Conservation (phyloP, 169 alveolate genomes). For the Plasmodium vinckei region DNA sequence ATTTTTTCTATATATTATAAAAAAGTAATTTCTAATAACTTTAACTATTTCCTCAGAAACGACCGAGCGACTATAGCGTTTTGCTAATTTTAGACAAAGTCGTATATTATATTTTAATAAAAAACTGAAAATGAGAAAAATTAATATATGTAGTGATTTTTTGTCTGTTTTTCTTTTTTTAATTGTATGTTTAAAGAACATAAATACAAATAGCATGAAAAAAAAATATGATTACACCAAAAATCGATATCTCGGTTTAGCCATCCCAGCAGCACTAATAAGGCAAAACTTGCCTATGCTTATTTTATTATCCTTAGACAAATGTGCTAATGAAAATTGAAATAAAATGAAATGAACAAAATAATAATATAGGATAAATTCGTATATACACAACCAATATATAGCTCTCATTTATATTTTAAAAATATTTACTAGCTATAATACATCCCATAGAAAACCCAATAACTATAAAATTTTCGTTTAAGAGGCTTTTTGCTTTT, state of each 20-base stretch:
- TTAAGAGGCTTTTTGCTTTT: conserved; percentile 40
- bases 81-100: conserved; percentile 45
- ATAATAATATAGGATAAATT: no score
- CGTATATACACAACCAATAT: no score
- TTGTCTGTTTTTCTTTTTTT: background rate
- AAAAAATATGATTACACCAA: conserved; percentile 23
- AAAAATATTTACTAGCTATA: conserved; percentile 44
- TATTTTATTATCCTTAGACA: conserved; percentile 56
- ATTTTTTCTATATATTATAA: background rate
- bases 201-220: background rate
- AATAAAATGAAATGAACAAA: background rate
- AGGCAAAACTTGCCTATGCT: conserved; percentile 44
- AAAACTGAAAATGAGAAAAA: conserved; percentile 25
- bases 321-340: conserved; percentile 31
- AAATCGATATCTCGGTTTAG: conserved; percentile 73
- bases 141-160: background rate
- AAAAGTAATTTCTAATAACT: conserved; percentile 12
- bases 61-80: conserved; percentile 42
- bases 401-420: no score
- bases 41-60: conserved; percentile 48
- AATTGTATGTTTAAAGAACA: background rate
- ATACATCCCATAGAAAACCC: conserved; percentile 76
- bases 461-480: conserved; percentile 40
- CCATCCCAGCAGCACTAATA: conserved; percentile 74
- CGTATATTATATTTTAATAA: conserved; percentile 62